phyloP scores from a whole-genome alignment of 129 eudicot species.

The Gnaphalium uliginosum region DNA sequence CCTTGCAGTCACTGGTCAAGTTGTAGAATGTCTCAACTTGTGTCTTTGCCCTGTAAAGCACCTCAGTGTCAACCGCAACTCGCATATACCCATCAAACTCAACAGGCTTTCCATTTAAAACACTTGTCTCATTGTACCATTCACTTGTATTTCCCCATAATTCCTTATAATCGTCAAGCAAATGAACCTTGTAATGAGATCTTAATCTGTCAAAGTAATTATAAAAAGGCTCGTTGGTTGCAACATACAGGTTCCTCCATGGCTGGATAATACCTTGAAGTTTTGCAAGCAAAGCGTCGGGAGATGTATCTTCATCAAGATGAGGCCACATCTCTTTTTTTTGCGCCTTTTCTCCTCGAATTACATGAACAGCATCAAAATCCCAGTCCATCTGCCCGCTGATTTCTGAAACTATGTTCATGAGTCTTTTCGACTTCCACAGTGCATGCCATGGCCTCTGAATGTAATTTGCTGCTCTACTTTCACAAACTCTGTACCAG shows the following conservation, averaged over 20 bases:
- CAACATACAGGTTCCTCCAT: constrained; percentile 91
- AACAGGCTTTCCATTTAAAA: constrained; percentile 65
- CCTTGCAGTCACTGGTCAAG: constrained; percentile 91
- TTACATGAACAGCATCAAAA: constrained; percentile 95
- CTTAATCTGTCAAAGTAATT: constrained; percentile 88
- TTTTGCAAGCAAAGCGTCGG: constrained; percentile 68
- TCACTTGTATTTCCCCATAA: constrained; percentile 94
- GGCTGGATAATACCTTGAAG: constrained; percentile 64
- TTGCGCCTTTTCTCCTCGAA: constrained; percentile 87
- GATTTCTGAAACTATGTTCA: constrained; percentile 91
- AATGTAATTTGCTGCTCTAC: constrained; percentile 66
- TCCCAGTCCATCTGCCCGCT: constrained; percentile 99
- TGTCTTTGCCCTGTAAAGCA: constrained; percentile 82
- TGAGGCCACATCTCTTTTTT: constrained; percentile 85
- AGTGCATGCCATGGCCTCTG: constrained; percentile 90
- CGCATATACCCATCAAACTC: constrained; percentile 95
- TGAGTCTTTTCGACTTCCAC: constrained; percentile 90
- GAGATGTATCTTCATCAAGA: constrained; percentile 88
- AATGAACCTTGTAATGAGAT: constrained; percentile 89
- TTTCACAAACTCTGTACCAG: constrained; percentile 97
- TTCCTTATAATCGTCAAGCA: constrained; percentile 84
- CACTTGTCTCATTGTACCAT: constrained; percentile 89
- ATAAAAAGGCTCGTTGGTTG: constrained; percentile 92
- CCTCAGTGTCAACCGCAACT: constrained; percentile 94
- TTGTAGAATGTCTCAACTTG: constrained; percentile 88